A percentile compares a stretch with the other conserved stretches of the same genome.
Conservation (phyloP, 1,139 yeast species). For the Pneumocystis oryctolagi region DNA sequence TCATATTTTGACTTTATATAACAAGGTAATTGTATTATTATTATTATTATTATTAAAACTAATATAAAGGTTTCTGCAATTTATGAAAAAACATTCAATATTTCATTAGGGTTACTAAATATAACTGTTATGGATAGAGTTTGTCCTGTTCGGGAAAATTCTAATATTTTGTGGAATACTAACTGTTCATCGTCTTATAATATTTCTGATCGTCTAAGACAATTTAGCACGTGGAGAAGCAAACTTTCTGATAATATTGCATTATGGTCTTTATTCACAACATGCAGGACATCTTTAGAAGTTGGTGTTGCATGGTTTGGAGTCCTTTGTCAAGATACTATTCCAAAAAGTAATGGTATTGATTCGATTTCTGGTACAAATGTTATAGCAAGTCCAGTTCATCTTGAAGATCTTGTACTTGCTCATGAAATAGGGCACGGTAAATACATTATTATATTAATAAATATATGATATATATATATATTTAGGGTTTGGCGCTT, state of each 20-base stretch:
- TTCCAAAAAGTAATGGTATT: constrained; percentile 10
- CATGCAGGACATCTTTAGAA: constrained; percentile 24
- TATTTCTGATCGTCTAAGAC: constrained; percentile 23
- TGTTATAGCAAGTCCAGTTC: constrained; percentile 23
- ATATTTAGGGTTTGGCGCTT: constrained; percentile 28
- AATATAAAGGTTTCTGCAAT: constrained; percentile 17
- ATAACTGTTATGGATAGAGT: constrained; percentile 16
- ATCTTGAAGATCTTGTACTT: constrained; percentile 26
- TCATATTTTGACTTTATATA: constrained; percentile 24
- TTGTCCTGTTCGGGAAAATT: constrained; percentile 18
- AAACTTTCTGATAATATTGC: constrained; percentile 22
- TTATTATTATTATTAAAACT: neutral
- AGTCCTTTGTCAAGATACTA: constrained; percentile 21
- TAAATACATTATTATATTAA: neutral
- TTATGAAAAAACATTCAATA: constrained; percentile 26
- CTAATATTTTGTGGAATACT: constrained; percentile 23
- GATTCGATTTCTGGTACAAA: constrained; percentile 25
- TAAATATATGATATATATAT: neutral
- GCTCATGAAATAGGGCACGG: constrained; percentile 31
- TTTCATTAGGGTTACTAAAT: constrained; percentile 23
- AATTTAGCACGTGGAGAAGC: constrained; percentile 26
- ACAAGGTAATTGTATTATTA: constrained; percentile 19
- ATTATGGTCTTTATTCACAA: constrained; percentile 27
- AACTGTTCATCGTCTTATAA: constrained; percentile 18
- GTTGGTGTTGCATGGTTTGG: constrained; percentile 31